Evolutionary conservation across 768 basidiomycete species (phyloP).

Genomic region (Termitomyces sp.): DNA sequence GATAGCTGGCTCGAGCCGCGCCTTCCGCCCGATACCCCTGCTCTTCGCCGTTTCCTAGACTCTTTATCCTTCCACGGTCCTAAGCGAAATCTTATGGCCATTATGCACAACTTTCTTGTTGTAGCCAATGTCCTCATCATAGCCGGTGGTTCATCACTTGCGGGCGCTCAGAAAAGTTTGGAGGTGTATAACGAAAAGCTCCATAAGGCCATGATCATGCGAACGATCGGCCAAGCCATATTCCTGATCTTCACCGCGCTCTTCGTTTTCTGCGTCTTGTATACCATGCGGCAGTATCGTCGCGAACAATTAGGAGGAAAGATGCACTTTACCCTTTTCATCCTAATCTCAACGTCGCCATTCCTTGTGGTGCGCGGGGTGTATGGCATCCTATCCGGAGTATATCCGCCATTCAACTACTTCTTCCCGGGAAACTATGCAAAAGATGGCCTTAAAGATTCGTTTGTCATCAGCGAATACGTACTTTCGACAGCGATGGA

Average conservation of each 20-base stretch:
- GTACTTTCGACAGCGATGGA: conserved; percentile 22
- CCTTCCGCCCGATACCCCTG: conserved; percentile 10
- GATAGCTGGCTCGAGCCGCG: conserved; percentile 30
- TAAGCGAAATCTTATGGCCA: conserved; percentile 21
- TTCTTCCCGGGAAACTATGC: conserved; percentile 19
- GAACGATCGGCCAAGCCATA: conserved; percentile 24
- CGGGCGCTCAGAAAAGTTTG: conserved; percentile 17
- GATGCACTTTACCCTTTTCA: conserved; percentile 22
- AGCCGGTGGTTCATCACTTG: conserved; percentile 24
- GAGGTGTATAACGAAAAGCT: conserved; percentile 9
- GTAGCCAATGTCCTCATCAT: conserved; percentile 27
- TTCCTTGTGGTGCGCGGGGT: conserved; percentile 26
- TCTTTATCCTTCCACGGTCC: conserved; percentile 19
- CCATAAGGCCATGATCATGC: conserved; percentile 21
- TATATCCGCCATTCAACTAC: conserved; percentile 20
- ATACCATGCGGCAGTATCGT: conserved; percentile 20
- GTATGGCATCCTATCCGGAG: conserved; percentile 23
- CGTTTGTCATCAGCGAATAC: conserved; percentile 22
- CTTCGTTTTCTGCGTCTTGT: conserved; percentile 18
- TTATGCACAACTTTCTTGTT: conserved; percentile 24
- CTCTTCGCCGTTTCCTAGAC: conserved; percentile 15
- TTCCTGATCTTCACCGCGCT: conserved; percentile 25
- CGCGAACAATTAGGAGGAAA: conserved; percentile 8
- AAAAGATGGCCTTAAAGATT: conserved; percentile 13
- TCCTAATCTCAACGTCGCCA: conserved; percentile 25